Evolutionary conservation across 257 asterid genomes (phyloP).

Genomic region (Euphrasia confusa): DNA sequence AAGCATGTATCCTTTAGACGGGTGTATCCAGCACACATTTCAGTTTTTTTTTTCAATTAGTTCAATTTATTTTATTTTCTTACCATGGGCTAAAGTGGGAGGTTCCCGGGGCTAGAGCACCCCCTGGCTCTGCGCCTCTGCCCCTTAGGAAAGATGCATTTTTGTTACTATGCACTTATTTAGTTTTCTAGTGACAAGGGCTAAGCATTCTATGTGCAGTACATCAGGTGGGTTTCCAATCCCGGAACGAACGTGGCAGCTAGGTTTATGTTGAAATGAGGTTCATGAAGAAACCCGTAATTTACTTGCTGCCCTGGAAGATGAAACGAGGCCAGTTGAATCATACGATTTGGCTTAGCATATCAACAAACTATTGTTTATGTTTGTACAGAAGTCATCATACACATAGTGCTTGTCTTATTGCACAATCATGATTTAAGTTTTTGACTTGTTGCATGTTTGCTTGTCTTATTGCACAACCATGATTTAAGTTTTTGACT

Average conservation of each 20-base stretch:
- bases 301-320: neutral
- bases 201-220: slow-evolving; percentile 19
- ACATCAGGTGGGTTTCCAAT: slow-evolving; percentile 16
- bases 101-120: too few species aligned
- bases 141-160: neutral
- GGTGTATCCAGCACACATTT: neutral
- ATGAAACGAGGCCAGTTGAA: slow-evolving; percentile 3
- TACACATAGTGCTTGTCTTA: neutral
- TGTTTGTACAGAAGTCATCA: neutral
- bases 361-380: neutral
- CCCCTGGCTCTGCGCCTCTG: too few species aligned
- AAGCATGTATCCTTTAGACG: too few species aligned
- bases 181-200: neutral
- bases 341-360: too few species aligned
- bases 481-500: too few species aligned
- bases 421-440: neutral
- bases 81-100: too few species aligned
- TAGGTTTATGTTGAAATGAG: neutral
- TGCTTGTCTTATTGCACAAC: too few species aligned
- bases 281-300: neutral
- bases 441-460: too few species aligned
- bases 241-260: neutral
- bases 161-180: slow-evolving; percentile 2
- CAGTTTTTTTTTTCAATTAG: neutral
- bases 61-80: neutral